phyloP scores from a whole-genome alignment of 2,329 filamentous ascomycete species.

The Elsinoe fawcettii region DNA sequence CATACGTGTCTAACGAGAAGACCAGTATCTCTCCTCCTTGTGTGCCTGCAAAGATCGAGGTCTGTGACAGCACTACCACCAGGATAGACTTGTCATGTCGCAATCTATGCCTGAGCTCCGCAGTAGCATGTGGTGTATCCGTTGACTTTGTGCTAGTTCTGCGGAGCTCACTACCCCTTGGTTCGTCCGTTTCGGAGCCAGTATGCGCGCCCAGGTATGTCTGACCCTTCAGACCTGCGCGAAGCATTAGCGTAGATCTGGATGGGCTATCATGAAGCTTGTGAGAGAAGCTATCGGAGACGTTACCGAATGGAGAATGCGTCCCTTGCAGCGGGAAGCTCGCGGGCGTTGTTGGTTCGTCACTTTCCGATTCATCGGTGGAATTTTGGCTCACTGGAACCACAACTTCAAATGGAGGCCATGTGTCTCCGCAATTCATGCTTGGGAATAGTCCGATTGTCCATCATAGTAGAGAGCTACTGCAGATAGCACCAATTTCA shows the following conservation, averaged over 20 bases:
- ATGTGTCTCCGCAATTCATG: conserved; percentile 12
- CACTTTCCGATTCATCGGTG: conserved; percentile 11
- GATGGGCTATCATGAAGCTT: neutral
- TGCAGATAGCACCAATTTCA: neutral
- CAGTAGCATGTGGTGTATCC: conserved; percentile 5
- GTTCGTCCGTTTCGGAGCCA: conserved; percentile 20
- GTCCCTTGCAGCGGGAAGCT: conserved; percentile 10
- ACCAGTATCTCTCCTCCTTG: conserved; percentile 88
- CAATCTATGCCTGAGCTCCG: conserved; percentile 59
- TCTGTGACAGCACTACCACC: conserved; percentile 69
- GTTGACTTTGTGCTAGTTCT: neutral
- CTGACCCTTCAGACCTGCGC: conserved; percentile 8
- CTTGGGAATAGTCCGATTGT: neutral
- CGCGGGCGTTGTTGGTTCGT: conserved; percentile 6
- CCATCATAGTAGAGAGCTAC: neutral
- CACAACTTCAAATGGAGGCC: conserved; percentile 10
- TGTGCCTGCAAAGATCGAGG: conserved; percentile 82
- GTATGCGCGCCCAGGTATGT: conserved; percentile 11
- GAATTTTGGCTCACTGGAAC: conserved; percentile 1
- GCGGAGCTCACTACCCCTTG: conserved; percentile 6
- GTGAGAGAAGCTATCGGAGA: neutral
- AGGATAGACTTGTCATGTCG: conserved; percentile 73
- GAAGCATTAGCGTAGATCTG: conserved; percentile 11
- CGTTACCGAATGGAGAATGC: neutral
- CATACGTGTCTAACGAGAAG: conserved; percentile 83